Conservation (phyloP, 108 stramenopile species). For the Thalassiosira profunda region DNA sequence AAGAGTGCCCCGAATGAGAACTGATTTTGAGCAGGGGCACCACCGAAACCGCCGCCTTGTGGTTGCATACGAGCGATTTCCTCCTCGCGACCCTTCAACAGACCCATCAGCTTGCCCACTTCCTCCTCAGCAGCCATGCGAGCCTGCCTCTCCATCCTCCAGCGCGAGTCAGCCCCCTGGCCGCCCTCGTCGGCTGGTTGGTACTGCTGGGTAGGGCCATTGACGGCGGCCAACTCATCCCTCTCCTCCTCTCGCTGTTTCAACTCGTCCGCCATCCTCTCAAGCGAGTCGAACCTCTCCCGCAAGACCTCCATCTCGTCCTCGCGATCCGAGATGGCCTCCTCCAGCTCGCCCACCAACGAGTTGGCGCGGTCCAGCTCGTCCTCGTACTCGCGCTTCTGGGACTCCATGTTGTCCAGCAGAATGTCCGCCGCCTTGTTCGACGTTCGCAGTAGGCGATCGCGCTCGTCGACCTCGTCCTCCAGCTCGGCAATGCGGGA, state of each 20-base stretch:
- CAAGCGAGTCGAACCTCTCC: slow-evolving; percentile 21
- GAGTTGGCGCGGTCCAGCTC: slow-evolving; percentile 32
- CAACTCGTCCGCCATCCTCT: slow-evolving; percentile 24
- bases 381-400: slow-evolving; percentile 39
- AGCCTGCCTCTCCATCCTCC: slow-evolving; percentile 10
- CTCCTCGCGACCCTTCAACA: slow-evolving; percentile 20
- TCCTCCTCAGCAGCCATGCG: slow-evolving; percentile 5
- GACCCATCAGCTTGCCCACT: slow-evolving; percentile 4
- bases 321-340: slow-evolving; percentile 30
- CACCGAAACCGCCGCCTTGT: neutral
- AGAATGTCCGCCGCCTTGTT: slow-evolving; percentile 51
- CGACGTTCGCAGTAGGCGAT: slow-evolving; percentile 28
- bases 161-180: neutral
- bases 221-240: neutral
- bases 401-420: slow-evolving; percentile 37
- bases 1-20: slow-evolving; percentile 8
- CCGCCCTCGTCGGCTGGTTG: neutral
- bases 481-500: slow-evolving; percentile 25
- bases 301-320: slow-evolving; percentile 34
- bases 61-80: slow-evolving; percentile 8
- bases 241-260: slow-evolving; percentile 10
- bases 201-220: slow-evolving; percentile 11
- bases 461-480: slow-evolving; percentile 32
- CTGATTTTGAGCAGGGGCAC: slow-evolving; percentile 4
- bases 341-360: slow-evolving; percentile 38